These are phyloP conservation scores for Aspergillus piperis DNA, from an alignment of 2,329 filamentous ascomycete species.

Conservation along the genomic window DNA sequence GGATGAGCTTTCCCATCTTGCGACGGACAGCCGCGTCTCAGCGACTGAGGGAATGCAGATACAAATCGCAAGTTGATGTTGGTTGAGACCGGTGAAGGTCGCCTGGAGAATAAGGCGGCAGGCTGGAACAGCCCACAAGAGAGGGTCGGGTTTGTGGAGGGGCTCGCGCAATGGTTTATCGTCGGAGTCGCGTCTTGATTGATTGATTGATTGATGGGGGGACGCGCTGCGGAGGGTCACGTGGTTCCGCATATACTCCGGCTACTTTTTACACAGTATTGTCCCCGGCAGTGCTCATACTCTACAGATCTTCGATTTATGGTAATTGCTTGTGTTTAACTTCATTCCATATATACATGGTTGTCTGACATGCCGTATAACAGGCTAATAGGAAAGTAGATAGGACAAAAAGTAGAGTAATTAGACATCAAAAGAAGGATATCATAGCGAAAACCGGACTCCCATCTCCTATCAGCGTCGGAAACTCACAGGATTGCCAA, in stretches of 20 bases:
- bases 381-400: background rate
- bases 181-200: conserved; percentile 20
- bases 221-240: conserved; percentile 32
- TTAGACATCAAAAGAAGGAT: conserved; percentile 17
- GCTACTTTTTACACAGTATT: background rate
- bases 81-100: background rate
- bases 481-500: conserved; percentile 33
- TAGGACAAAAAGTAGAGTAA: conserved; percentile 9
- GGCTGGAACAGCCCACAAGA: conserved; percentile 11
- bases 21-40: conserved; percentile 31
- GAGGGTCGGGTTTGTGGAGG: conserved; percentile 21
- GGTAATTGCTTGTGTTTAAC: background rate
- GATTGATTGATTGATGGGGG: conserved; percentile 9
- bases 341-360: conserved; percentile 15
- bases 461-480: conserved; percentile 3
- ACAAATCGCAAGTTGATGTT: background rate
- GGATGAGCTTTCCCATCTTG: conserved; percentile 93
- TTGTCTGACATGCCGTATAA: background rate
- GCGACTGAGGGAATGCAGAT: conserved; percentile 22
- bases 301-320: background rate
- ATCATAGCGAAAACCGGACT: conserved; percentile 1
- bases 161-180: conserved; percentile 21
- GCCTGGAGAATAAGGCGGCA: background rate
- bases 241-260: conserved; percentile 18
- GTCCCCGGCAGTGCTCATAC: background rate